Base-by-base conservation (phyloP, 805 yeast species). In the Kluyveromyces dobzhanskii region DNA sequence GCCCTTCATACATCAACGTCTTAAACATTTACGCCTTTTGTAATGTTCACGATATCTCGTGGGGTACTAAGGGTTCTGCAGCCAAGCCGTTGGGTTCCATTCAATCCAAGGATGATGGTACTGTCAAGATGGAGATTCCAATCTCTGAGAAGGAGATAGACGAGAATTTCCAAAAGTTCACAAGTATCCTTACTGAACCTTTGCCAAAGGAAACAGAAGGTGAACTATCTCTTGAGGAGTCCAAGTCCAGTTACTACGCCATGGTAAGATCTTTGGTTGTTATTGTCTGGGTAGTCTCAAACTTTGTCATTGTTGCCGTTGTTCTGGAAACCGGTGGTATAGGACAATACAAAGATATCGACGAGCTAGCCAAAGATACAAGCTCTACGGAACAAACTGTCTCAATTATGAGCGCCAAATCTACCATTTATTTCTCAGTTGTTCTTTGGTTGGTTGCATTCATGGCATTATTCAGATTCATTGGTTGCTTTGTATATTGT, bases 51-150 rank as follows among this genome's bases (percentile, higher is more conserved):
- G 98, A 90, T 66, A 79, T 90, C 35, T 84, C 96, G 5, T 90
- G 97, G 97, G 97, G 97, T 58, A 90, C 95, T 3, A 85, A 88
- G 59, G 95, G 95, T 35, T 85, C 80, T 37, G 77, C 76, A 9
- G 71, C 76, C 33, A 55, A 75, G 67, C 63, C 94, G 74, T 69
- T 92, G 51, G 97, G 97, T 44, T 78, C 80, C 32, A 96, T 95
- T 17, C 84, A 80, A 51, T 71, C 85, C 3, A 70, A 72, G 29
- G 73, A 68, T 38, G 77, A 72, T 40, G 86, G 83, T 49, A 77
- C 78, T 44, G 71, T 79, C 39, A 81, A 78, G 46, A 69, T 78
- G 55, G 81, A 75, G 46, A 73, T 81, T 24, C 95, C 95, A 7
- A 85, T 88, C 2, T 78, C 84, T 3, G 70, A 71, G 19, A 73